Evolutionary conservation across 371 early-diverging fungal species (phyloP).

Genomic region (Zopfochytrium polystomum): DNA sequence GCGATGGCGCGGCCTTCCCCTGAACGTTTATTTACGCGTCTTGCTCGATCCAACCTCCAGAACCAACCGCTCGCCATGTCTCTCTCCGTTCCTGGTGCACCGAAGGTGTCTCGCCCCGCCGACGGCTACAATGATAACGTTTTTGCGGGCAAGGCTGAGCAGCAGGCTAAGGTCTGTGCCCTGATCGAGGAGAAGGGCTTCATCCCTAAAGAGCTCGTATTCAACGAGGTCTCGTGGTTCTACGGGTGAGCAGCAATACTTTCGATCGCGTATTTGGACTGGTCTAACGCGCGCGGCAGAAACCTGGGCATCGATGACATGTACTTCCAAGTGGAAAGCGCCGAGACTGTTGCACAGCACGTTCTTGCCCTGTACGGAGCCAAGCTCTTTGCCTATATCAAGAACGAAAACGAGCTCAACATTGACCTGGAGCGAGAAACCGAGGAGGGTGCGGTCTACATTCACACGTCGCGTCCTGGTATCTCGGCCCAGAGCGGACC

Average conservation of each 20-base stretch:
- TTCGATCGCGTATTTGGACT: not conserved
- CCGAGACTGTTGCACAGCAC: slow-evolving; percentile 91
- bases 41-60: too few species aligned
- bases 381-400: slow-evolving; percentile 87
- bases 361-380: slow-evolving; percentile 94
- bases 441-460: slow-evolving; percentile 90
- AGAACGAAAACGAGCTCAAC: slow-evolving; percentile 79
- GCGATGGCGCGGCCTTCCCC: too few species aligned
- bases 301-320: slow-evolving; percentile 97
- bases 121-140: slow-evolving; percentile 38
- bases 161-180: slow-evolving; percentile 79
- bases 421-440: slow-evolving; percentile 89
- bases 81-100: slow-evolving; percentile 17
- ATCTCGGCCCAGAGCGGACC: slow-evolving; percentile 83
- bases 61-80: too few species aligned
- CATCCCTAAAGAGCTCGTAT: slow-evolving; percentile 85
- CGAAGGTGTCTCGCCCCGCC: slow-evolving; percentile 4
- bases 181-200: slow-evolving; percentile 84
- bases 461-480: slow-evolving; percentile 93
- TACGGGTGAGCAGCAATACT: slow-evolving; percentile 66
- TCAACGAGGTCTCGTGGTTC: slow-evolving; percentile 93
- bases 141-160: slow-evolving; percentile 80
- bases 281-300: slow-evolving; percentile 47
- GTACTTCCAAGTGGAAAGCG: slow-evolving; percentile 90
- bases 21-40: too few species aligned